phyloP scores from a whole-genome alignment of 345 rosid species.

The Ceriops decandra region DNA sequence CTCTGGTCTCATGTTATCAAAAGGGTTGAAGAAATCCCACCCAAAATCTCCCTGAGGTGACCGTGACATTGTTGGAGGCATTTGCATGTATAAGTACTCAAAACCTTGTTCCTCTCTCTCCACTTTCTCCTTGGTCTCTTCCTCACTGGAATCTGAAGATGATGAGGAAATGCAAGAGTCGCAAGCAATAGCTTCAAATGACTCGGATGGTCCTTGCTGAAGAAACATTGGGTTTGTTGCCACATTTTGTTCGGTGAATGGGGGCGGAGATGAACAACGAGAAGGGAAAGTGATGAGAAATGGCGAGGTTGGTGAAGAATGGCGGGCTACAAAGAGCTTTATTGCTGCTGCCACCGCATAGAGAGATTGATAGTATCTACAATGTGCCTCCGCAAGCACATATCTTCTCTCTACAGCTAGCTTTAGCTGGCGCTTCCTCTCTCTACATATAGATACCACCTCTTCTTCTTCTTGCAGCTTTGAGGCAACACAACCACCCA shows the following conservation, averaged over 20 bases:
- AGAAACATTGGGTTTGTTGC: conserved; percentile 53
- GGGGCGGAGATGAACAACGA: conserved; percentile 31
- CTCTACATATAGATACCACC: conserved; percentile 65
- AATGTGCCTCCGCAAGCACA: conserved; percentile 62
- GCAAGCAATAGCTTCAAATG: conserved; percentile 43
- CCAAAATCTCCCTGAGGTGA: conserved; percentile 56
- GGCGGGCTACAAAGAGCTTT: conserved; percentile 70
- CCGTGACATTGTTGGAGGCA: conserved; percentile 40
- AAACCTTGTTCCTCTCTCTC: conserved; percentile 26
- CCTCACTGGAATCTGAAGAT: conserved; percentile 33
- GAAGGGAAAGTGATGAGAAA: conserved; percentile 58
- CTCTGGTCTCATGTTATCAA: conserved; percentile 51
- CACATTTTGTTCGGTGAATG: conserved; percentile 24
- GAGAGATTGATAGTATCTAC: conserved; percentile 59
- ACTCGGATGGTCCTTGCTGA: conserved; percentile 44
- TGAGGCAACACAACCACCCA: conserved; percentile 64
- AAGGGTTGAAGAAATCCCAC: conserved; percentile 77
- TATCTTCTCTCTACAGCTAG: conserved; percentile 57
- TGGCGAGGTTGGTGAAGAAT: conserved; percentile 61
- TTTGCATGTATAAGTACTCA: conserved; percentile 57
- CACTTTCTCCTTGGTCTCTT: conserved; percentile 26
- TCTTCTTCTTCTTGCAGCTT: conserved; percentile 62
- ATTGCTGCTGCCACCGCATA: conserved; percentile 66
- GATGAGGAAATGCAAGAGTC: conserved; percentile 41
- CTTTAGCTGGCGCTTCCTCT: conserved; percentile 56